Base-by-base conservation (phyloP, 306 rosid genomes). In the Rubus idaeus region DNA sequence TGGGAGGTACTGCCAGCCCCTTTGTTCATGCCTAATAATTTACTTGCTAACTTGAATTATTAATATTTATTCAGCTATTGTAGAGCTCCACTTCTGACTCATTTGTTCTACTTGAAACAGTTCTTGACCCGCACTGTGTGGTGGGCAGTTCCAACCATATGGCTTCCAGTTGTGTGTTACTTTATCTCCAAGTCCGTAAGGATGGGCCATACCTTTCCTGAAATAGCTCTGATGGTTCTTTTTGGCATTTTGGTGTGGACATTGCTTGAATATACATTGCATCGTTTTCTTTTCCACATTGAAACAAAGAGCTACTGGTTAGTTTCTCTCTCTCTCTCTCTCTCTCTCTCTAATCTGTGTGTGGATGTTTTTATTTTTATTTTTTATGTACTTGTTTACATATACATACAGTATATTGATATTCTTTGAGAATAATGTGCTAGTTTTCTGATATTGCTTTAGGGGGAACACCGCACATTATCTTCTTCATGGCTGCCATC, bases 401-500 rank as follows among this genome's bases (percentile, higher is more conserved):
- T 11, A 12, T 45, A 35, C 9, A 11, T 10, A n/a, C n/a, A n/a
- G n/a, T n/a, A 12, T 6, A 14, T 56, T 21, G 26, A 42, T 68
- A 13, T 6, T 63, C 12, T 21, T 47, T 21, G 52, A 10, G 40
- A 39, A 16, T n/a, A 52, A 40, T 74, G 78, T 42, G 10, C 21
- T 13, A n/a, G 40, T 69, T 50, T 55, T 60, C 58, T 80, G 68
- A 69, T 10, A 56, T 52, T 85, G 73, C 46, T 76, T 83, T 70
- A 95, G 99, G 97, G 86, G 96, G 78, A 96, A 96, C 86, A 96
- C 98, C 56, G 0, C 77, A 21, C 99, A 96, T 84, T 92, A 92
- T 90, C 97, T 96, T 75, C 86, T 96, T 63, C 99, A 96, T 78
- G 99, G 99, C 72, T 92, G 97, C 87, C 99, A 96, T 81, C 99